These are phyloP conservation scores for Rhizomucor miehei DNA, from an alignment of 371 early-diverging fungal genomes.

Conservation along the genomic window DNA sequence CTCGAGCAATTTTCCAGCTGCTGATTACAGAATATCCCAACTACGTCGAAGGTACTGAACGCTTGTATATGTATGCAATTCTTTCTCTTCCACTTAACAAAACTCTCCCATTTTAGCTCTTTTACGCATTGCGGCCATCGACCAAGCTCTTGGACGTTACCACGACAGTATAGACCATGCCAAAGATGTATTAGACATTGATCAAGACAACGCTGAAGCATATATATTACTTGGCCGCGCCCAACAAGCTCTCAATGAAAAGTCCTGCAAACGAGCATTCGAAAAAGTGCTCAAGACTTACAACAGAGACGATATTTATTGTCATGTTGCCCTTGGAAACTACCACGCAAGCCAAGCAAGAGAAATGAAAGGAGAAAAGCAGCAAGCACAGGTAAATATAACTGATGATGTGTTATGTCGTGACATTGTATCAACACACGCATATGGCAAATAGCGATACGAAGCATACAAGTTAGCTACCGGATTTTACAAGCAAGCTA, in stretches of 20 bases:
- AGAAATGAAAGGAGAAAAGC: conserved; percentile 45
- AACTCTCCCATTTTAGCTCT: conserved; percentile 53
- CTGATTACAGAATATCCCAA: conserved; percentile 67
- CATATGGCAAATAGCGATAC: conserved; percentile 32
- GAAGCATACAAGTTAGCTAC: conserved; percentile 69
- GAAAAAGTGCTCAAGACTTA: conserved; percentile 78
- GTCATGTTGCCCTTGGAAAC: conserved; percentile 83
- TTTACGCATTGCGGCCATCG: conserved; percentile 77
- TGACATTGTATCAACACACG: too few relatives aligned
- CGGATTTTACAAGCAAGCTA: conserved; percentile 80
- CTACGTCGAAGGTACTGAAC: conserved; percentile 66
- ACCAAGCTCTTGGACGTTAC: conserved; percentile 42
- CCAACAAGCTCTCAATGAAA: conserved; percentile 55
- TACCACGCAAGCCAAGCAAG: conserved; percentile 65
- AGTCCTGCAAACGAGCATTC: conserved; percentile 65
- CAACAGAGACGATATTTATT: conserved; percentile 78
- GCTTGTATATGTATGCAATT: too few relatives aligned
- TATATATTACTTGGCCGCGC: conserved; percentile 75
- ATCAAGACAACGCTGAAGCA: conserved; percentile 60
- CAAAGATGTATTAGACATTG: conserved; percentile 62
- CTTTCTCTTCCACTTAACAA: not conserved
- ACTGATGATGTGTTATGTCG: conserved; percentile 21
- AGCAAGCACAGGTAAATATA: conserved; percentile 22
- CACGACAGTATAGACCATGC: conserved; percentile 64
- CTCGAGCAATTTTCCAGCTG: conserved; percentile 61